Conservation (phyloP, 2,329 filamentous ascomycete genomes). For the Myriangium duriaei region DNA sequence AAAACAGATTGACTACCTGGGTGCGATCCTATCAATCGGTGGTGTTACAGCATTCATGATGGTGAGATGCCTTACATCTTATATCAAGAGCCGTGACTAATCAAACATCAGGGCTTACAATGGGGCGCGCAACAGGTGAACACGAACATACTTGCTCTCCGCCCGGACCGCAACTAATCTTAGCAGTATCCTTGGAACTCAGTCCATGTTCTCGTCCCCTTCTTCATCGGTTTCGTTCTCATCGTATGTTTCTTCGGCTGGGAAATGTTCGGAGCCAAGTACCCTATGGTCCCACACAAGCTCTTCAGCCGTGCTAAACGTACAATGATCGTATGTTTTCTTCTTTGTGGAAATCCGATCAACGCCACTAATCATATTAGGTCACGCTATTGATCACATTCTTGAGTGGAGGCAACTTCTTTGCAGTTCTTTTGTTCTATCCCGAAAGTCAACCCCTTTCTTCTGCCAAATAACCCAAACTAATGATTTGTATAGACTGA, state of each 20-base stretch:
- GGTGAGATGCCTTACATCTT: no score
- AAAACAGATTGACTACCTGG: background rate
- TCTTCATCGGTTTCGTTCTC: slow-evolving; percentile 19
- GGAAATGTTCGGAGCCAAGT: slow-evolving; percentile 19
- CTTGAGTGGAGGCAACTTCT: slow-evolving; percentile 27
- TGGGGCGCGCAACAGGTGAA: background rate
- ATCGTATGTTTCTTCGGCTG: slow-evolving; percentile 21
- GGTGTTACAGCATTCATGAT: background rate
- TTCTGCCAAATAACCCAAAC: slow-evolving; percentile 15
- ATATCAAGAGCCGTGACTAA: no score
- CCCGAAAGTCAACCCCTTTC: slow-evolving; percentile 45
- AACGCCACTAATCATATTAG: no score
- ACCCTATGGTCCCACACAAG: slow-evolving; percentile 20
- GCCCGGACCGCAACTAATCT: no score
- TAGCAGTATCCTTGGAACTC: slow-evolving; percentile 19
- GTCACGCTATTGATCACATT: slow-evolving; percentile 27
- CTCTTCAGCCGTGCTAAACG: slow-evolving; percentile 21
- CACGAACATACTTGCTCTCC: no score
- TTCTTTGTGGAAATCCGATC: no score
- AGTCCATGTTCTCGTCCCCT: slow-evolving; percentile 21
- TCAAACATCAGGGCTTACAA: no score
- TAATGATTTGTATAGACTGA: no score
- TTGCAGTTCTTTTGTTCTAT: slow-evolving; percentile 42
- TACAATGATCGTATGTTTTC: slow-evolving; percentile 21
- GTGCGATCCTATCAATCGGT: background rate